phyloP scores from a whole-genome alignment of 106 monocot genomes.

The Acorus gramineus region DNA sequence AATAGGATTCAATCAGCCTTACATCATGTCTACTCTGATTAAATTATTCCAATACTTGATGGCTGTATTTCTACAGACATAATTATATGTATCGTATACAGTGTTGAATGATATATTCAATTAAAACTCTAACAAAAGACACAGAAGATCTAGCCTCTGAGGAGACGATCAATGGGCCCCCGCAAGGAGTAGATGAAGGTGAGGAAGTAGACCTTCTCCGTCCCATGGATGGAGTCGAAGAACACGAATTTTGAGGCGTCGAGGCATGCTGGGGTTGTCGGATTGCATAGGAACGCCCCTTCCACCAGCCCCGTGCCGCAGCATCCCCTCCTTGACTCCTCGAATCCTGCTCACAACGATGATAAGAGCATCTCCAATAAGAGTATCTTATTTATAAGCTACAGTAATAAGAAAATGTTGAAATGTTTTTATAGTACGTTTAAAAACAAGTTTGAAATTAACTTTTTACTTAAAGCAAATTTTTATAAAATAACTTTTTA shows the following conservation, averaged over 20 bases:
- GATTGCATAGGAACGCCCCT: constrained; percentile 43
- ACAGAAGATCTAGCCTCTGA: not conserved
- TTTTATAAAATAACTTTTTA: no score
- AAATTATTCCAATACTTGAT: no score
- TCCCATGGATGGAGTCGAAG: constrained; percentile 63
- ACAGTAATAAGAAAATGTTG: not conserved
- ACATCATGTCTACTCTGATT: no score
- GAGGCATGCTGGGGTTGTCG: constrained; percentile 25
- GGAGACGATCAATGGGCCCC: constrained; percentile 15
- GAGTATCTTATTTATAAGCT: not conserved
- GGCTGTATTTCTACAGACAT: no score
- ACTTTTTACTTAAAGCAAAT: no score
- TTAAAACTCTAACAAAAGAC: no score
- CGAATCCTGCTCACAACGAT: constrained; percentile 24
- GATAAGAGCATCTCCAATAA: not conserved
- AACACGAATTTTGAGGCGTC: constrained; percentile 58
- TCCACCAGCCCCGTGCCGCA: constrained; percentile 65
- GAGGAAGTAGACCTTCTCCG: constrained; percentile 34
- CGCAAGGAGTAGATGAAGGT: constrained; percentile 17
- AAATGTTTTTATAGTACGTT: not conserved
- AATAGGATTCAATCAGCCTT: no score
- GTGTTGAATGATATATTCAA: no score
- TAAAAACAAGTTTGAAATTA: not conserved
- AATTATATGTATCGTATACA: no score
- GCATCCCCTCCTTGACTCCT: constrained; percentile 33